Percentiles rank a stretch among this genome's conserved stretches.
These are phyloP conservation scores for Salvia miltiorrhiza DNA, from an alignment of 257 asterid species.

Conservation along the genomic window DNA sequence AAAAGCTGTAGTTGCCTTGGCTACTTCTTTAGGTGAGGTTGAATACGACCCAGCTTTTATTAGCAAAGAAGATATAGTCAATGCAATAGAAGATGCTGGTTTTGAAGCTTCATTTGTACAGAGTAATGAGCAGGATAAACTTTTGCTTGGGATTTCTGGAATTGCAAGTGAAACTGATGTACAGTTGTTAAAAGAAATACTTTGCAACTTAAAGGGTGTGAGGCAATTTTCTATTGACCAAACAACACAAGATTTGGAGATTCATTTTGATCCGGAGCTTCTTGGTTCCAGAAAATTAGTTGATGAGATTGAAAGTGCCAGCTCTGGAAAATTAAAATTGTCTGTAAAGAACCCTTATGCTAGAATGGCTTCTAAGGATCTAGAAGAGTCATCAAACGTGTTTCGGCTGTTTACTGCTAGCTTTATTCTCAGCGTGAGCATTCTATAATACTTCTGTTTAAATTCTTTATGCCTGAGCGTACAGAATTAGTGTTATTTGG, in stretches of 20 bases:
- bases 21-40: slow-evolving; percentile 91
- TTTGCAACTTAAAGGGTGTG: slow-evolving; percentile 68
- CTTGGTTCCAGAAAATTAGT: slow-evolving; percentile 71
- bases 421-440: slow-evolving; percentile 77
- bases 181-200: slow-evolving; percentile 55
- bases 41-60: slow-evolving; percentile 64
- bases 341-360: slow-evolving; percentile 73
- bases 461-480: neutral
- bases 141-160: slow-evolving; percentile 65
- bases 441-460: neutral
- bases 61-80: slow-evolving; percentile 66
- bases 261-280: slow-evolving; percentile 85
- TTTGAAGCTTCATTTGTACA: slow-evolving; percentile 89
- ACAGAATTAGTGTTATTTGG: neutral
- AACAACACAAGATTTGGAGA: slow-evolving; percentile 52
- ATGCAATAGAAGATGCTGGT: slow-evolving; percentile 93
- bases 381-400: slow-evolving; percentile 74
- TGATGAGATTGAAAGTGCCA: slow-evolving; percentile 61
- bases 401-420: slow-evolving; percentile 74
- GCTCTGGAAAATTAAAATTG: slow-evolving; percentile 60
- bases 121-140: slow-evolving; percentile 83
- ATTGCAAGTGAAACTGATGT: slow-evolving; percentile 55
- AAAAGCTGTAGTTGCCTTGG: slow-evolving; percentile 79
- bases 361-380: slow-evolving; percentile 82
- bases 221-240: slow-evolving; percentile 54